Conservation (phyloP, 345 rosid species). For the Populus tremula region DNA sequence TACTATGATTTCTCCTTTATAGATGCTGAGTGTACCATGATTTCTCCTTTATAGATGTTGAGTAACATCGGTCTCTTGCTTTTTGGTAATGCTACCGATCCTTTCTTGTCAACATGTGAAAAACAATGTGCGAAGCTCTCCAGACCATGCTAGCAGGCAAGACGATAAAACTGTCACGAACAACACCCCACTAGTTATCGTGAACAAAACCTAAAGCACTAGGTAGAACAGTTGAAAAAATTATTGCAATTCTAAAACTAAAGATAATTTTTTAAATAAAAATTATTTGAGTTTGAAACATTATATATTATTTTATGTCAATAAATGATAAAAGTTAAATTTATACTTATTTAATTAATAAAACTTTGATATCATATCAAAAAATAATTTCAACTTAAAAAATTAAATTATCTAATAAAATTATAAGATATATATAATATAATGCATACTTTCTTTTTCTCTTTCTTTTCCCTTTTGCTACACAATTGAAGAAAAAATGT, state of each 20-base stretch:
- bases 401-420: too few species aligned
- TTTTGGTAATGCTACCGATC: not conserved
- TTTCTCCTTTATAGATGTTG: not conserved
- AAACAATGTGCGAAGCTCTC: not conserved
- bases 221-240: not conserved
- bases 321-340: too few species aligned
- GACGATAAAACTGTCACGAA: not conserved
- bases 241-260: too few species aligned
- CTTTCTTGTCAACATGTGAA: not conserved
- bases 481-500: too few species aligned
- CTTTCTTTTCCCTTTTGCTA: too few species aligned
- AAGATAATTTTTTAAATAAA: too few species aligned
- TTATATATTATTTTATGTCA: too few species aligned
- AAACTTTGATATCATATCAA: too few species aligned
- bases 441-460: too few species aligned
- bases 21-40: not conserved
- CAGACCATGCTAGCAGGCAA: not conserved
- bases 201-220: not conserved
- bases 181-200: not conserved
- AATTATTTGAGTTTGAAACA: rapidly evolving
- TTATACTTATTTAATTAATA: too few species aligned
- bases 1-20: not conserved
- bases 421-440: too few species aligned
- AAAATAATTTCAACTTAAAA: too few species aligned
- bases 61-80: not conserved